Base-by-base conservation (phyloP, 2,329 filamentous ascomycete genomes). In the Cucurbitaria berberidis region DNA sequence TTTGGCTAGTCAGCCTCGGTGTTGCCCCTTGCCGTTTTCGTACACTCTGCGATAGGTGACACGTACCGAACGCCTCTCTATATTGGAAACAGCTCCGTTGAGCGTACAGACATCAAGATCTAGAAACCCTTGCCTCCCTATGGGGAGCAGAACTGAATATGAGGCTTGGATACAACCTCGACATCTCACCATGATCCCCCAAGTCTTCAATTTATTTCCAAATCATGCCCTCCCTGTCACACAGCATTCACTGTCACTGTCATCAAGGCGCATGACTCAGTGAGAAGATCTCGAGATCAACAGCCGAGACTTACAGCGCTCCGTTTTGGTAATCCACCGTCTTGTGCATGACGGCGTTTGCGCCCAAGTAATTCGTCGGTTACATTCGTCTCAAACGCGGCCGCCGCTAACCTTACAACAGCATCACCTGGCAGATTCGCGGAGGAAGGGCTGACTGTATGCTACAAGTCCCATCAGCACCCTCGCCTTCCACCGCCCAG, bases 211-310 rank as follows among this genome's bases (percentile, higher is more conserved):
- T 34, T 26, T 41, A 16, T 27, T 15, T 22, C n/a, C 15, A 18
- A 13, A 36, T 48, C 53, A 56, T 60, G 58, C 59, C 53, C 44
- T 16, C 26, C 45, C 32, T 40, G 57, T 63, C 60, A 63, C 55
- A 63, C 60, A 38, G 40, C 55, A 46, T 34, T 41, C 40, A 40
- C 46, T 45, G 38, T 41, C 38, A 42, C 5, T 10, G 30, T 19
- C 21, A 32, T 27, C 16, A 45, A 57, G 43, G 48, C 51, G 48
- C 45, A 46, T 59, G 52, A 48, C 43, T 51, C 43, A 43, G 39
- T 21, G n/a, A 15, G 49, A 46, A 15, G 49, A 46, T 50, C 44
- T 49, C 44, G 45, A 48, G 51, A 45, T 49, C 46, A 46, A 21
- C 35, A 61, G 38, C 38, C 45, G 46, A 45, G 41, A 53, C 40